phyloP scores from a whole-genome alignment of 1,139 yeast genomes.

The Pichia sp. region DNA sequence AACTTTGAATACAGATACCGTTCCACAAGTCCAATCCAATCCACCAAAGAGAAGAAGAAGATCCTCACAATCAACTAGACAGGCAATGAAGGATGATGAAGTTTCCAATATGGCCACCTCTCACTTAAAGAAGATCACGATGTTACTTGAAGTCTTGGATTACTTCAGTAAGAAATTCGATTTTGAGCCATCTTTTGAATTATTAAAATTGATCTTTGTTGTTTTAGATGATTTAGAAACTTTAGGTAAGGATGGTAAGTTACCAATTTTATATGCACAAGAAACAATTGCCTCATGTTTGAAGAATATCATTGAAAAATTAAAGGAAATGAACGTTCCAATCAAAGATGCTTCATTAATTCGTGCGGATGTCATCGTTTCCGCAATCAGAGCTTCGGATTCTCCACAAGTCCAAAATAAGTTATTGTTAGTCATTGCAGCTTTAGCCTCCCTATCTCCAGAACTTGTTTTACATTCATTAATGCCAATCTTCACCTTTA shows the following conservation, averaged over 20 bases:
- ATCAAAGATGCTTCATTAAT: conserved; percentile 62
- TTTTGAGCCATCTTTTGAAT: conserved; percentile 46
- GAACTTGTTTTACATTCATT: conserved; percentile 93
- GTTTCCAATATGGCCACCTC: conserved; percentile 71
- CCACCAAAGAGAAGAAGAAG: conserved; percentile 74
- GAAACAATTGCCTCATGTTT: conserved; percentile 89
- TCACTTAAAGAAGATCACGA: conserved; percentile 76
- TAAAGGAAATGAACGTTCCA: conserved; percentile 40
- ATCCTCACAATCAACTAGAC: conserved; percentile 72
- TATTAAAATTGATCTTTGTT: conserved; percentile 60
- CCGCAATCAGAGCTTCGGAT: conserved; percentile 82
- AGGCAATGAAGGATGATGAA: conserved; percentile 66
- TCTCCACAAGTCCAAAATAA: conserved; percentile 96
- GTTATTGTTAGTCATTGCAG: conserved; percentile 78
- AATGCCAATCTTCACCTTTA: conserved; percentile 98
- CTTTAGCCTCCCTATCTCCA: conserved; percentile 84
- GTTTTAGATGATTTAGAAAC: conserved; percentile 84
- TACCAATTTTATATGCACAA: conserved; percentile 89
- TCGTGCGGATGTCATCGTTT: conserved; percentile 87
- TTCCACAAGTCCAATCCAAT: conserved; percentile 30
- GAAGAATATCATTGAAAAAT: conserved; percentile 61
- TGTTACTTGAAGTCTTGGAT: conserved; percentile 79
- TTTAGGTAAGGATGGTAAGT: conserved; percentile 84
- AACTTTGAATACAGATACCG: conserved; percentile 34
- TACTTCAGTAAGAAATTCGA: conserved; percentile 36